phyloP scores from a whole-genome alignment of 306 rosid species.

The Vigna trinervia region DNA sequence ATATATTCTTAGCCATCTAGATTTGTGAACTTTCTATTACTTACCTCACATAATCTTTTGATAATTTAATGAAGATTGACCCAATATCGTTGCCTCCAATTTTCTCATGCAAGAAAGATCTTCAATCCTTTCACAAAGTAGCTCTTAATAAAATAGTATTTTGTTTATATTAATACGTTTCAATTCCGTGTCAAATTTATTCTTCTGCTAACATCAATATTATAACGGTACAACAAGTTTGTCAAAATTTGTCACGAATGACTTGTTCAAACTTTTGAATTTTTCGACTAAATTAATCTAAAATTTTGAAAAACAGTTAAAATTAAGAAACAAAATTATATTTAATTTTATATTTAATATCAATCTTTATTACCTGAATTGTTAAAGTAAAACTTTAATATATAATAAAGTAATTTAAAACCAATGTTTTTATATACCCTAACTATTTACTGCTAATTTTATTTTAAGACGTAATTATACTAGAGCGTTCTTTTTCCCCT shows the following conservation, averaged over 20 bases:
- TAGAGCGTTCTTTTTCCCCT: not conserved
- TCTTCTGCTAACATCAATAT: not conserved
- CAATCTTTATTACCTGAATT: too few species aligned
- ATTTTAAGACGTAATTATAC: not conserved
- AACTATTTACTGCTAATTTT: not conserved
- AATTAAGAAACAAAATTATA: too few species aligned
- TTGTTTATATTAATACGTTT: not conserved
- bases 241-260: slow-evolving; percentile 11
- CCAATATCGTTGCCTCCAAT: not conserved
- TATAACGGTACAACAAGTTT: not conserved
- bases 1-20: not conserved
- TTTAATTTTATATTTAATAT: too few species aligned
- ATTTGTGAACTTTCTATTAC: not conserved
- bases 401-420: too few species aligned
- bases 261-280: not conserved
- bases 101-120: slow-evolving; percentile 1
- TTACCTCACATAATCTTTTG: not conserved
- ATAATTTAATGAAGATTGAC: not conserved
- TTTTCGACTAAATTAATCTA: too few species aligned
- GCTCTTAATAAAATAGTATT: not conserved
- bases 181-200: not conserved
- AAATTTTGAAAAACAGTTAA: too few species aligned
- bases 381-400: too few species aligned
- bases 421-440: too few species aligned
- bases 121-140: not conserved